A percentile compares a stretch with the other conserved stretches of the same genome.
phyloP scores from a whole-genome alignment of 768 basidiomycete genomes.

The Leucosporidium yakuticum region DNA sequence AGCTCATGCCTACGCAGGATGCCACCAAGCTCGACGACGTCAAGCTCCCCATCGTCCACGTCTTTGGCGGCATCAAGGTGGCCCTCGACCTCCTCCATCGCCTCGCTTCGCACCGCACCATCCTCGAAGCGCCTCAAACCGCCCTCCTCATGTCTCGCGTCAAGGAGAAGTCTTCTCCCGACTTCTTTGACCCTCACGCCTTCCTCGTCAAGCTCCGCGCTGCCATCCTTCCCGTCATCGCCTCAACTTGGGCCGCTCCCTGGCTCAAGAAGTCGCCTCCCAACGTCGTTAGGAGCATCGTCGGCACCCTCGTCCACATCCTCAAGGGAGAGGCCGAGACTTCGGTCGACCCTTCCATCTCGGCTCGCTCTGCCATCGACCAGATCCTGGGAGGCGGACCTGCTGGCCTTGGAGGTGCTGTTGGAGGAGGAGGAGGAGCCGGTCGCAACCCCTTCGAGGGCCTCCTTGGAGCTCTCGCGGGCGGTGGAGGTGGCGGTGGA shows the following conservation, averaged over 20 bases:
- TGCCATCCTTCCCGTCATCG: slow-evolving; percentile 61
- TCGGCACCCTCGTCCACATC: slow-evolving; percentile 72
- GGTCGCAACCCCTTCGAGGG: slow-evolving; percentile 19
- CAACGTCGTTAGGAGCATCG: slow-evolving; percentile 65
- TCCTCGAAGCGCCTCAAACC: slow-evolving; percentile 83
- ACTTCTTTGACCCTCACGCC: slow-evolving; percentile 77
- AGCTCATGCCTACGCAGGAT: slow-evolving; percentile 49
- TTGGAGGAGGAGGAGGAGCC: not conserved
- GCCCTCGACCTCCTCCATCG: slow-evolving; percentile 64
- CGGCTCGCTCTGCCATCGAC: slow-evolving; percentile 30
- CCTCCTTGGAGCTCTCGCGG: not conserved
- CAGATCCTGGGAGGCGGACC: slow-evolving; percentile 10
- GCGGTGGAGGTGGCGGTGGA: not conserved
- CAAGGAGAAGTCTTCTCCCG: slow-evolving; percentile 52
- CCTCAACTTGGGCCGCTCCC: slow-evolving; percentile 67
- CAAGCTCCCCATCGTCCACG: slow-evolving; percentile 53
- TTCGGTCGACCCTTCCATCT: slow-evolving; percentile 45
- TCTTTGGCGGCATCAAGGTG: slow-evolving; percentile 73
- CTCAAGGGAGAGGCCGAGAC: slow-evolving; percentile 77
- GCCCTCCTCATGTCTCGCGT: slow-evolving; percentile 63
- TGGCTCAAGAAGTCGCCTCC: slow-evolving; percentile 73
- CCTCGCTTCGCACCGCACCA: slow-evolving; percentile 68
- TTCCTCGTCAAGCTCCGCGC: slow-evolving; percentile 77
- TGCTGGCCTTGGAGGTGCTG: slow-evolving; percentile 10
- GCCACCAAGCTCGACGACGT: slow-evolving; percentile 59